Conservation (phyloP, 139 green algal genomes). For the Haematococcus sp. region DNA sequence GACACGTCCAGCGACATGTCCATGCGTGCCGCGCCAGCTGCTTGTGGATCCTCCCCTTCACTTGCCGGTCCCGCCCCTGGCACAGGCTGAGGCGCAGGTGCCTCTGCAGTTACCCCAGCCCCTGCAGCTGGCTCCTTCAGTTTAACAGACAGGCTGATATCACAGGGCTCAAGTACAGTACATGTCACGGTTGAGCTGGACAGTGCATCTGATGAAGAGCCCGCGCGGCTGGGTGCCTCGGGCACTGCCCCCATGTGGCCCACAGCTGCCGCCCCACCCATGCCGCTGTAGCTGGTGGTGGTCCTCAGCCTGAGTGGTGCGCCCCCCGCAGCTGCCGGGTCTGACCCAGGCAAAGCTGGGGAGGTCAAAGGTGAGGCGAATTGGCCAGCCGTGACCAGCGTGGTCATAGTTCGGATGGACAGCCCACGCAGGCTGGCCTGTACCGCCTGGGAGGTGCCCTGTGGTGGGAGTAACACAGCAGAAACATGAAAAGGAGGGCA, state of each 20-base stretch:
- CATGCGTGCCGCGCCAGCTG: background rate
- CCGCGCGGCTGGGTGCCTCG: background rate
- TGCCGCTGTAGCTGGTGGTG: too few species aligned
- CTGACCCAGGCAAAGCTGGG: too few species aligned
- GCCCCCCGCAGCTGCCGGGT: background rate
- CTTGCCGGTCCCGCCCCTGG: background rate
- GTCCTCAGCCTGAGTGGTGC: too few species aligned
- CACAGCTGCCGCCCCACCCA: too few species aligned
- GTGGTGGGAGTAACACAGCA: background rate
- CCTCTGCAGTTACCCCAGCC: conserved; percentile 1
- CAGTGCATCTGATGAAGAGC: background rate
- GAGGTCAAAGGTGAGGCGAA: too few species aligned
- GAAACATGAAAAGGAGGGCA: background rate
- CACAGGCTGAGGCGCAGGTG: background rate
- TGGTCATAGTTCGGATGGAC: conserved; percentile 10
- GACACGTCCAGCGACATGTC: conserved; percentile 53
- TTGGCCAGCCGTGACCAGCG: background rate
- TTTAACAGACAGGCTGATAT: conserved; percentile 15
- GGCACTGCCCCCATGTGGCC: too few species aligned
- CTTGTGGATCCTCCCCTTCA: background rate
- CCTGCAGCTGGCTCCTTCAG: background rate
- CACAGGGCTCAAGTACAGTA: conserved; percentile 40
- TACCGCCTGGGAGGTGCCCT: too few species aligned
- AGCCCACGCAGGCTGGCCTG: conserved; percentile 6
- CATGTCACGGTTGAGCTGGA: conserved; percentile 9